Evolutionary conservation across 2,329 filamentous ascomycete genomes (phyloP), one percentile per base, ranked within the genome.

Genomic region (Apiospora pterosperma): DNA sequence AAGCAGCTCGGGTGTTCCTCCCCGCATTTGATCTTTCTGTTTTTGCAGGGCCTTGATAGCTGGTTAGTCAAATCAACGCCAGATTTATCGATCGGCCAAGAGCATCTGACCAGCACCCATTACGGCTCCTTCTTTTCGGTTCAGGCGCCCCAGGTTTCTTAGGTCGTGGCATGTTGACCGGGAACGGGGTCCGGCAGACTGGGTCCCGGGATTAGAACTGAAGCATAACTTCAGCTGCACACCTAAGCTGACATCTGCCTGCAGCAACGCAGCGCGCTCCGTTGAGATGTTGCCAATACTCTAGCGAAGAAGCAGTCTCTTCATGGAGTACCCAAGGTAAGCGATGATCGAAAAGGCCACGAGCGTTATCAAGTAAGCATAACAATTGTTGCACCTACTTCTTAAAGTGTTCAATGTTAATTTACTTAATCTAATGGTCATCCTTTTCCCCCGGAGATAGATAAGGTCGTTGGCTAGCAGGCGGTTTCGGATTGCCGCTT

Each of bases 11-110:
- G 92, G 69, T 90, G 90, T 73, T 91, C 89, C 76, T 95, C 92
- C 67, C 90, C 91, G 77, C 92, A 95, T 81, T 94, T 94, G 68
- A 92, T 86, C 76, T 92, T 95, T 66, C 90, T 85, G 68, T 85
- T 85, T 79, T 94, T 94, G 80, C 92, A 94, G 14, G 90, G 90
- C 90, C 90, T 92, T 59, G 44, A 34, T 28, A 31, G 31, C 63
- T 62, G 31, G 67, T 74, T 63, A 72, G 61, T 62, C 61, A 31
- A 36, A 10, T 34, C 61, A 62, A 52, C 39, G 39, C 38, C 61
- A 38, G 36, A 62, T 36, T 52, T 41, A 25, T 52, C 8, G 41
- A 48, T 39, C 38, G 36, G 60, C 39, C 34, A 39, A 61, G 48
- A 36, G 31, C 12, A 48, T 74, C 78, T 74, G 65, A 80, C 80